Evolutionary conservation across 2,329 filamentous ascomycete species (phyloP), one percentile per base, ranked within the genome.

Genomic region (Alternaria sp.): DNA sequence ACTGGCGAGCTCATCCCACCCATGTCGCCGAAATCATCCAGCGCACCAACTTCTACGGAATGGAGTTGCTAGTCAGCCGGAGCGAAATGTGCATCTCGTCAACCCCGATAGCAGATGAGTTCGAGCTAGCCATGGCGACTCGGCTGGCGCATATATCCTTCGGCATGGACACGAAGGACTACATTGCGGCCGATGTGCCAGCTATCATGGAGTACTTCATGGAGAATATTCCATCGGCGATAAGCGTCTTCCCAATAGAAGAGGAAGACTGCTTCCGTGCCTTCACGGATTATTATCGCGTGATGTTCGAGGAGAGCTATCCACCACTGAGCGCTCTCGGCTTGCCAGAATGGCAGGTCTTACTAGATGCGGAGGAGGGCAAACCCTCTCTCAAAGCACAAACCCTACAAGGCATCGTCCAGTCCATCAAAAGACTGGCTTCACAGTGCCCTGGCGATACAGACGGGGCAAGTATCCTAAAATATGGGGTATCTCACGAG

Each of bases 11-110:
- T 2, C 61, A 63, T 18, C 51, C 53, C 14, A 33, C 14, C 5
- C 60, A 66, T 37, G 20, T 66, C 5, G 18, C 47, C 9, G 41
- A 50, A n/a, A 64, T 66, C 2, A 37, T 60, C 5, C 55, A 50
- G 43, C 47, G 55, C 11, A 63, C 60, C n/a, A 58, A 64, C 21
- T 37, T 33, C 18, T 65, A 46, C 18, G 54, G 49, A n/a, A 26
- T 53, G 6, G 41, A 55, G 15, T 15, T 44, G 10, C 20, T 55
- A 6, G 33, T 55, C 10, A 44, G 53, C 7, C 23, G 37, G 21
- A 11, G 4, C 1, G 44, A 37, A 8, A 30, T 57, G 43, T 15
- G 11, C 33, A 44, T 55, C 20, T 55, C n/a, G 3, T 26, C 33
- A 8, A 23, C 53, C 11, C 21, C n/a, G 6, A 44, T 37, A 3